Conservation (phyloP, 2,329 filamentous ascomycete species). For the Aspergillus aculeatus region DNA sequence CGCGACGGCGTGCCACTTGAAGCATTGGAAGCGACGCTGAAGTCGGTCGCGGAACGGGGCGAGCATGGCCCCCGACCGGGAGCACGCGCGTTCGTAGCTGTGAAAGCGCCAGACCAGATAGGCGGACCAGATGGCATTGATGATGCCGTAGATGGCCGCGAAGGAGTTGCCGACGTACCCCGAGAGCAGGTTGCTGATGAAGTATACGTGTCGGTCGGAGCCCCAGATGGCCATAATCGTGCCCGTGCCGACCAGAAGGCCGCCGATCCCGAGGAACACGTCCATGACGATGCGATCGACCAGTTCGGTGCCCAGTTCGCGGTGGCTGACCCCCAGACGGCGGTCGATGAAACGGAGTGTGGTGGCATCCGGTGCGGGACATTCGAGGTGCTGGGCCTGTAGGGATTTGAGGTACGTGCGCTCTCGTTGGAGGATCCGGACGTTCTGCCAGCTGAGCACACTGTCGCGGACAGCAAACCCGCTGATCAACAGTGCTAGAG, state of each 20-base stretch:
- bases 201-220: slow-evolving; percentile 41
- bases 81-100: slow-evolving; percentile 35
- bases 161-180: slow-evolving; percentile 57
- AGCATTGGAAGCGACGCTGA: slow-evolving; percentile 38
- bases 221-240: slow-evolving; percentile 57
- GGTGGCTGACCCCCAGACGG: slow-evolving; percentile 46
- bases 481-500: slow-evolving; percentile 46
- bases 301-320: slow-evolving; percentile 52
- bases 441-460: slow-evolving; percentile 45
- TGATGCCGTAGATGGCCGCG: slow-evolving; percentile 50
- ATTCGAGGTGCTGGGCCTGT: slow-evolving; percentile 12
- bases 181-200: slow-evolving; percentile 53
- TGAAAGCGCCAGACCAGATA: slow-evolving; percentile 45
- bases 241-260: slow-evolving; percentile 51
- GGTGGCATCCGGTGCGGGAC: slow-evolving; percentile 18
- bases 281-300: slow-evolving; percentile 55
- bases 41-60: slow-evolving; percentile 30
- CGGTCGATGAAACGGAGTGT: slow-evolving; percentile 32
- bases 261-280: slow-evolving; percentile 49
- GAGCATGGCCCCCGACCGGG: slow-evolving; percentile 19
- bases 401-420: slow-evolving; percentile 32
- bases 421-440: slow-evolving; percentile 47
- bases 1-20: slow-evolving; percentile 47
- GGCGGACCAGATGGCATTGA: slow-evolving; percentile 51
- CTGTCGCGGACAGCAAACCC: slow-evolving; percentile 49